These are phyloP conservation scores for Eustoma russellianum DNA, from an alignment of 257 asterid species.

Conservation along the genomic window DNA sequence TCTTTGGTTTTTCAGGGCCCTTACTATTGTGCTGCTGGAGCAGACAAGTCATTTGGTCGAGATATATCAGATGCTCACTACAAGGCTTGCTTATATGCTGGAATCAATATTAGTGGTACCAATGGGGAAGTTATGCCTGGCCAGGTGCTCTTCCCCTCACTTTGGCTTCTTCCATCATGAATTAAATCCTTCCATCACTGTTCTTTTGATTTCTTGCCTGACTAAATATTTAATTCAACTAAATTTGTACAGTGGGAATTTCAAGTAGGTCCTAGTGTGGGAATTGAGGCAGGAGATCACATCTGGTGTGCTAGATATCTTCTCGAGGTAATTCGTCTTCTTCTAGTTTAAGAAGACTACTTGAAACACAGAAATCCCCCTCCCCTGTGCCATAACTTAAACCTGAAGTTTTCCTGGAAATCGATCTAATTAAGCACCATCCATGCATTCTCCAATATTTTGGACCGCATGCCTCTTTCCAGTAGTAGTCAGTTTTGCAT, in stretches of 20 bases:
- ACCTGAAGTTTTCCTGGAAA: not conserved
- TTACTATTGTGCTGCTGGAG: conserved; percentile 91
- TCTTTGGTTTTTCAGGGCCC: conserved; percentile 61
- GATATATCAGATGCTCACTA: conserved; percentile 97
- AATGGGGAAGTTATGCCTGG: conserved; percentile 99
- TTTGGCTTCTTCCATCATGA: not conserved
- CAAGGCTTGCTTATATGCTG: conserved; percentile 97
- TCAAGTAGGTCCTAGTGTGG: conserved; percentile 97
- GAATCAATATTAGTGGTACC: conserved; percentile 92
- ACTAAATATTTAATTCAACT: conserved; percentile 3
- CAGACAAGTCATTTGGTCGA: conserved; percentile 91
- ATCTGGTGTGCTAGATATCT: conserved; percentile 93
- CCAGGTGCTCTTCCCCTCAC: conserved; percentile 46
- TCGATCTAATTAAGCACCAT: not conserved
- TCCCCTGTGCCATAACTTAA: no score
- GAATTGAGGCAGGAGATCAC: conserved; percentile 96
- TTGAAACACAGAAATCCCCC: no score
- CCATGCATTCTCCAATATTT: no score
- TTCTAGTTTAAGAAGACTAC: not conserved
- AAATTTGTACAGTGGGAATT: conserved; percentile 77
- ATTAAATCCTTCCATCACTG: not conserved
- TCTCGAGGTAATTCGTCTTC: conserved; percentile 60
- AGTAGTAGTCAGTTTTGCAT: no score
- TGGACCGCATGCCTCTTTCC: no score
- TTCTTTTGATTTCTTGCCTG: not conserved